phyloP scores from a whole-genome alignment of 2,329 filamentous ascomycete species.

The Sporothrix phasma region DNA sequence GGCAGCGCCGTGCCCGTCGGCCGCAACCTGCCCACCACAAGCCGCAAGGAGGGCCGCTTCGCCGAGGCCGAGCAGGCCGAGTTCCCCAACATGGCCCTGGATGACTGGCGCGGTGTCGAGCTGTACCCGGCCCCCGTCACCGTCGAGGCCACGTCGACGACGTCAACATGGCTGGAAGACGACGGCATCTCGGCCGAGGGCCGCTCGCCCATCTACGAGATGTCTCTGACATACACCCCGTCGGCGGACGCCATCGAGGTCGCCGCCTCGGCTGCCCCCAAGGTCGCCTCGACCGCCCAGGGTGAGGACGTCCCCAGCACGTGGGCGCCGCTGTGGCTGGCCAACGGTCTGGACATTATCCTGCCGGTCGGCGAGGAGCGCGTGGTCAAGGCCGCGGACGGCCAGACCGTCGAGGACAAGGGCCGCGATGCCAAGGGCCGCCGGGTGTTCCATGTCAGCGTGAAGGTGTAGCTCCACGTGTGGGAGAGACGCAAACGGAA shows the following conservation, averaged over 20 bases:
- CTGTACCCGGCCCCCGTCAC: conserved; percentile 25
- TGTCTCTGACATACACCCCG: conserved; percentile 21
- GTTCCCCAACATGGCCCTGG: conserved; percentile 24
- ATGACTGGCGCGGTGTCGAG: conserved; percentile 28
- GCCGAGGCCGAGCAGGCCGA: conserved; percentile 21
- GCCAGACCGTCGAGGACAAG: conserved; percentile 10
- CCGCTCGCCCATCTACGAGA: conserved; percentile 21
- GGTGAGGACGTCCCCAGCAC: conserved; percentile 15
- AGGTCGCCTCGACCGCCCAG: not conserved
- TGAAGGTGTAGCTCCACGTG: not conserved
- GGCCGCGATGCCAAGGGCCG: conserved; percentile 17
- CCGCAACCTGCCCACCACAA: conserved; percentile 23
- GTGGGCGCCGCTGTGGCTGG: conserved; percentile 25
- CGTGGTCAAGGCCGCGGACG: conserved; percentile 15
- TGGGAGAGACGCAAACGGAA: not conserved
- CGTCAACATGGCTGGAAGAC: conserved; percentile 27
- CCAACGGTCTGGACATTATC: conserved; percentile 22
- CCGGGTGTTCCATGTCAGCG: conserved; percentile 13
- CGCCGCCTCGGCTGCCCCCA: conserved; percentile 12
- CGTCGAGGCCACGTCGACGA: conserved; percentile 17
- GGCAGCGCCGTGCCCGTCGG: conserved; percentile 28
- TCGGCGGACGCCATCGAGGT: conserved; percentile 18
- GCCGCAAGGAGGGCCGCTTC: conserved; percentile 14
- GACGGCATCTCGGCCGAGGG: conserved; percentile 24
- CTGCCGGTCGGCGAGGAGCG: conserved; percentile 27